Conservation (phyloP, 2,329 filamentous ascomycete genomes). For the Hypoxylon sp. region DNA sequence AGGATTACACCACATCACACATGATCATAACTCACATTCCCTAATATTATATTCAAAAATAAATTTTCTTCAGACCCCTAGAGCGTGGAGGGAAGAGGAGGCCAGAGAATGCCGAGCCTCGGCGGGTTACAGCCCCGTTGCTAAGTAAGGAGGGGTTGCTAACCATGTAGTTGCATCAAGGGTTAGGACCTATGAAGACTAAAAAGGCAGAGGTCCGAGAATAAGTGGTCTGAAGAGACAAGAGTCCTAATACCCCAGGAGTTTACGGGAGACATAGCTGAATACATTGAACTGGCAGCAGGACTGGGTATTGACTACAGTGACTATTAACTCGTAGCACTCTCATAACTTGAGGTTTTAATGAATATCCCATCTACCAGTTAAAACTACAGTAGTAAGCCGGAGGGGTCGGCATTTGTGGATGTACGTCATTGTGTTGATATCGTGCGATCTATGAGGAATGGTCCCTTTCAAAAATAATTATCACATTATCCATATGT, state of each 20-base stretch:
- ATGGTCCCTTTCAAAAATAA: neutral
- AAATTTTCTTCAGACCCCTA: slow-evolving; percentile 27
- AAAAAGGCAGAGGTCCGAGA: slow-evolving; percentile 21
- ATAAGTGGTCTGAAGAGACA: slow-evolving; percentile 10
- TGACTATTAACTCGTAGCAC: neutral
- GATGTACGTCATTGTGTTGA: neutral
- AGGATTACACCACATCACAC: slow-evolving; percentile 45
- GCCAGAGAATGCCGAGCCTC: slow-evolving; percentile 23
- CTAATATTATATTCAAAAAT: slow-evolving; percentile 48
- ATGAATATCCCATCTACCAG: neutral
- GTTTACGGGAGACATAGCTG: slow-evolving; percentile 29
- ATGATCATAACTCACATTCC: slow-evolving; percentile 42
- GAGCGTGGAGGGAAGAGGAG: slow-evolving; percentile 17
- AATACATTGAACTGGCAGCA: slow-evolving; percentile 30
- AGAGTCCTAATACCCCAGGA: slow-evolving; percentile 24
- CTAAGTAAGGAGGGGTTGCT: neutral
- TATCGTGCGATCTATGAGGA: neutral
- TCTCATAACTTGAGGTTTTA: neutral
- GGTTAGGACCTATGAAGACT: slow-evolving; percentile 5
- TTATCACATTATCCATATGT: slow-evolving; percentile 1
- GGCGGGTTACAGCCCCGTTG: slow-evolving; percentile 8
- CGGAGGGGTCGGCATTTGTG: neutral
- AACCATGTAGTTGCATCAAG: slow-evolving; percentile 15
- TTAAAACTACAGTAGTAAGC: slow-evolving; percentile 1
- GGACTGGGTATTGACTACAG: neutral